Percentiles rank a stretch among this genome's conserved stretches.
These are phyloP conservation scores for Mycotypha africana DNA, from an alignment of 371 early-diverging fungal genomes.

Conservation along the genomic window DNA sequence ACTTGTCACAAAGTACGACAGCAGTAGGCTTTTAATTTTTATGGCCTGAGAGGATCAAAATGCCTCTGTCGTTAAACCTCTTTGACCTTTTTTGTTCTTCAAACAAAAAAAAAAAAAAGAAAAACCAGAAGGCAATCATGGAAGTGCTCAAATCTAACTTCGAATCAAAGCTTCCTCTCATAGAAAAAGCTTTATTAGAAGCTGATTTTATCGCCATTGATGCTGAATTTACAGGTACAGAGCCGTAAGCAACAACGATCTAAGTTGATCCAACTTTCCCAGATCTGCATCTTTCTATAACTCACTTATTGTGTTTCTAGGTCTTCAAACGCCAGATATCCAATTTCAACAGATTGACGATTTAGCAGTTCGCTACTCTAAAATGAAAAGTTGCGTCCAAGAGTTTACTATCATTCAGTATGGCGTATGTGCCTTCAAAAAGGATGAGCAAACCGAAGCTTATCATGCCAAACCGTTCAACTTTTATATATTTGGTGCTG, in stretches of 20 bases:
- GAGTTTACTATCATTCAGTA: conserved; percentile 68
- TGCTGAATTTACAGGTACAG: conserved; percentile 81
- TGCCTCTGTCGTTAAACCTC: too few relatives aligned
- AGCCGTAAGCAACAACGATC: too few relatives aligned
- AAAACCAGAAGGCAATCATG: conserved; percentile 41
- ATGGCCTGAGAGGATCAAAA: too few relatives aligned
- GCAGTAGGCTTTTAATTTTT: too few relatives aligned
- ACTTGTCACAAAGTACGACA: too few relatives aligned
- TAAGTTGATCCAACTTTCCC: too few relatives aligned
- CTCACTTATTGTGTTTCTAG: too few relatives aligned
- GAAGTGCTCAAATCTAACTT: conserved; percentile 68
- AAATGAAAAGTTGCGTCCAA: conserved; percentile 46
- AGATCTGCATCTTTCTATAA: too few relatives aligned
- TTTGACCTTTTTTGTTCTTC: too few relatives aligned
- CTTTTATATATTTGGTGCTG: conserved; percentile 76
- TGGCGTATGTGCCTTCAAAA: conserved; percentile 73
- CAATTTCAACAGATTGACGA: conserved; percentile 31
- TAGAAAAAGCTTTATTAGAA: conserved; percentile 56
- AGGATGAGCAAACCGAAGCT: conserved; percentile 21
- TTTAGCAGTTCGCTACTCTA: conserved; percentile 53
- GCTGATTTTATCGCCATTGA: conserved; percentile 81
- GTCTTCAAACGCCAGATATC: conserved; percentile 17
- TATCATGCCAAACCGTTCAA: conserved; percentile 80
- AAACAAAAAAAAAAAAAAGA: too few relatives aligned
- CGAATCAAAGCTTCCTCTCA: conserved; percentile 42